Base-by-base conservation (phyloP, 768 basidiomycete species). In the Lentinus tigrinus region DNA sequence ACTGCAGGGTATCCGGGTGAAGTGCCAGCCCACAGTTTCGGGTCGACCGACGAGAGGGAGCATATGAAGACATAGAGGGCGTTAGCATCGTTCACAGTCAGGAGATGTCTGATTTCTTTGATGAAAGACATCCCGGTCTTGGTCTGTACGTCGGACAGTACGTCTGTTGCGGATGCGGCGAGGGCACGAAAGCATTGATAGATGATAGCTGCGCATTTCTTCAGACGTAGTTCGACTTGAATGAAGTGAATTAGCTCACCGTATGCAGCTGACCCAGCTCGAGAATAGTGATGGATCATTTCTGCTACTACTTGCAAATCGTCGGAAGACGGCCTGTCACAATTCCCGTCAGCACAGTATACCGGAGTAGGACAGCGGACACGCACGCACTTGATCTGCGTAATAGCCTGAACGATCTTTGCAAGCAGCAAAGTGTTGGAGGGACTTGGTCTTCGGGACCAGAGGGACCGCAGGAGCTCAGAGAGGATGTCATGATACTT, bases 1-100 rank as follows among this genome's bases (percentile, higher is more conserved):
- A 83, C 72, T 1, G 84, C 74, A 36, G 80, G 77, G 19, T 79
- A 70, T 5, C 78, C 77, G 3, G 77, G 69, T 7, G 69, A 72
- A 9, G 80, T 84, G 13, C 90, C 91, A 7, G 89, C 87, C 91
- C 91, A 93, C 21, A 83, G 61, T 19, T 68, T 69, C 6, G 83
- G 78, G 62, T 85, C 79, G 13, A 91, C 60, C 39, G 77, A 82
- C 39, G 79, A 75, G 48, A 93, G 68, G 60, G 89, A 91, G 1
- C 78, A 73, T 11, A 93, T 66, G 64, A 92, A 91, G 6, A 87
- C 65, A 70, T 87, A 87, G 52, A 83, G 72, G 42, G 87, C 81
- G 64, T 89, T 87, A 2, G 79, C 74, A 51, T 85, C 76, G 7
- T 72, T 66, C 0, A 87, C 88, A 1, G 72, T 75, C 28, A 93